A percentile compares a stretch with the other conserved stretches of the same genome.
These are phyloP conservation scores for Colletotrichum incanum DNA, from an alignment of 2,329 filamentous ascomycete species.

Conservation along the genomic window DNA sequence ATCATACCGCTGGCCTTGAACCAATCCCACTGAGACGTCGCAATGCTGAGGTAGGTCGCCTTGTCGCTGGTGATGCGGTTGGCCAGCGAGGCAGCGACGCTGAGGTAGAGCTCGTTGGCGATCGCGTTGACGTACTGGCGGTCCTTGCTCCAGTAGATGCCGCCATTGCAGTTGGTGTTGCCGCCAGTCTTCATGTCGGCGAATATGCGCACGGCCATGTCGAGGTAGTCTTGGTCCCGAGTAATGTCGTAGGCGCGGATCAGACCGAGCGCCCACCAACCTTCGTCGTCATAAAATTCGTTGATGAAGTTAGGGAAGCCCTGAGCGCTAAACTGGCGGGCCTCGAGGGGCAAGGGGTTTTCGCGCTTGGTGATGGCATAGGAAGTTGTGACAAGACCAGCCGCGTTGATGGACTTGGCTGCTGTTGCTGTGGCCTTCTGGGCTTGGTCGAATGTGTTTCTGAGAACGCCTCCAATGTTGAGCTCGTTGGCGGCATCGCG, in stretches of 20 bases:
- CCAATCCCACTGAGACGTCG: constrained; percentile 68
- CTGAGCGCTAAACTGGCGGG: constrained; percentile 44
- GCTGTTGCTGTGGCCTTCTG: constrained; percentile 58
- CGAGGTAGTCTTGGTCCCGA: constrained; percentile 65
- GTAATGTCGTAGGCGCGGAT: constrained; percentile 72
- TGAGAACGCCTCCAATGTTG: constrained; percentile 58
- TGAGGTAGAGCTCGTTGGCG: constrained; percentile 72
- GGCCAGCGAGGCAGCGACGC: constrained; percentile 67
- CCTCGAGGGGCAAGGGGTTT: constrained; percentile 50
- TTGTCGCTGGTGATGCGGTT: constrained; percentile 60
- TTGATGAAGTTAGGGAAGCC: constrained; percentile 63
- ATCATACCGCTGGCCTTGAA: constrained; percentile 67
- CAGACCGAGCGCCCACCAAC: constrained; percentile 76
- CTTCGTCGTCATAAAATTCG: constrained; percentile 72
- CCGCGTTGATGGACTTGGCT: constrained; percentile 55
- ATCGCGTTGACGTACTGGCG: constrained; percentile 68
- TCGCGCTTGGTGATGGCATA: constrained; percentile 53
- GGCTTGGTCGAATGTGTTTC: constrained; percentile 63
- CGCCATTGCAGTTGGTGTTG: constrained; percentile 65
- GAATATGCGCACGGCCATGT: constrained; percentile 68
- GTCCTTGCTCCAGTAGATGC: constrained; percentile 72
- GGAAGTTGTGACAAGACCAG: constrained; percentile 56
- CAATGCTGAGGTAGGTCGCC: constrained; percentile 62
- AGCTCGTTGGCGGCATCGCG: constrained; percentile 53
- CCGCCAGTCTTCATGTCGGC: constrained; percentile 68